Evolutionary conservation across 2,329 filamentous ascomycete species (phyloP), one percentile per base, ranked within the genome.

Genomic region (Penicillium sp.): DNA sequence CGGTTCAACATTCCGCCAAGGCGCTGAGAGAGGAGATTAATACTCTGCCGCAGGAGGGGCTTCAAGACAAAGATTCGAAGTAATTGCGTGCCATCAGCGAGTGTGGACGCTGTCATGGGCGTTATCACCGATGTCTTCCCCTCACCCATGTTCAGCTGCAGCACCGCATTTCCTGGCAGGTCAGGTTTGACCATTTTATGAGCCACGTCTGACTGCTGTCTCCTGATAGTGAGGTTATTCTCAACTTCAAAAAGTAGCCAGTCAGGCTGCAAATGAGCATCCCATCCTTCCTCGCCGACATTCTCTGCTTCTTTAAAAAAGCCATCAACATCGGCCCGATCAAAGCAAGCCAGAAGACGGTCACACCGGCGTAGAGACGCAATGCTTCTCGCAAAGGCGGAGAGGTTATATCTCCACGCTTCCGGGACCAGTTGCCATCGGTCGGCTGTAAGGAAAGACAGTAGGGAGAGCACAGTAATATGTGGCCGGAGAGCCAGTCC

Each of bases 221-320:
- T 24, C 14, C 40, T 22, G 24, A 43, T 43, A 6, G 20, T 43
- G 20, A 43, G 20, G 16, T 43, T 43, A 43, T 24, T 24, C 5
- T 43, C 40, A 26, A 43, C 7, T 9, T 43, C 40, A 24, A 43
- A 43, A 13, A 43, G 40, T 6, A 43, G 40, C 40, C 40, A 43
- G 14, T 29, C 40, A 5, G 40, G 13, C 5, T 43, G 6, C 14
- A 16, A 1, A 43, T 22, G 22, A 22, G n/a, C 10, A 14, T 43
- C 24, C 40, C 40, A 24, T 6, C 40, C 40, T 43, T 16, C 24
- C 22, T 13, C 20, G 11, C 24, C 7, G 22, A 26, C 24, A n/a
- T 16, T 24, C 40, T 58, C 46, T 55, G 29, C 29, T 31, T 31
- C 29, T 10, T 31, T 59, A 22, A 38, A 56, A 45, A 61, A 57